Base-by-base conservation (phyloP, 305 asterid genomes). In the Rubia balearica region DNA sequence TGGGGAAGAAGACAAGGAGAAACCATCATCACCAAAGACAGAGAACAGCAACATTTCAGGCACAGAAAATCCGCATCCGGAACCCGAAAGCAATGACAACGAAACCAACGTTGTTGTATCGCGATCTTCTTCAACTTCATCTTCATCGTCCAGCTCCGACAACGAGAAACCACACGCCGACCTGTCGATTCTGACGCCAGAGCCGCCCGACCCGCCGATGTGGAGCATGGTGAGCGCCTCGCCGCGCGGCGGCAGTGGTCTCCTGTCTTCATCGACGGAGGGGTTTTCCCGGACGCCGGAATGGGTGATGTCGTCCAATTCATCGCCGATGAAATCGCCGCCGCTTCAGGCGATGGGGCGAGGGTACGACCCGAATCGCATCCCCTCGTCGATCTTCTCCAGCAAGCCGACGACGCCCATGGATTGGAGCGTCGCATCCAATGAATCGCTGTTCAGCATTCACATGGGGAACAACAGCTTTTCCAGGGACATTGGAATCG, bases 351-450 rank as follows among this genome's bases (percentile, higher is more conserved):
- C 81, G 24, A 85, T 85, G 92, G 85, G 79, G 1, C 71, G 64
- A 2, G 87, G 85, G n/a, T 94, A 91, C 68, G 96, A 94, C 53
- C 96, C 98, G 0, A 81, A 81, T 40, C 90, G 98, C 2, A 91
- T 94, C 11, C 99, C 97, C 0, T 71, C 90, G 0, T 85, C 95
- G 9, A 53, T 91, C 19, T 94, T 94, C 56, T 62, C 93, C 0
- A 65, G 72, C 6, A 85, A 84, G 33, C 78, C 89, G 1, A 10
- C 85, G 5, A 81, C 78, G 27, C 76, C 82, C 1, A 68, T 75
- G 21, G 96, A 91, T 0, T 94, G 99, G 99, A 94, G 99, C 61
- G 71, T 75, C n/a, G 82, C 90, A 60, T 94, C 99, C 1, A 94
- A 89, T 22, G 99, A 91, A 53, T 94, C 99, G 0, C 73, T 94